A percentile compares a stretch with the other conserved stretches of the same genome.
These are phyloP conservation scores for Acarospora socialis DNA, from an alignment of 2,329 filamentous ascomycete species.

Conservation along the genomic window DNA sequence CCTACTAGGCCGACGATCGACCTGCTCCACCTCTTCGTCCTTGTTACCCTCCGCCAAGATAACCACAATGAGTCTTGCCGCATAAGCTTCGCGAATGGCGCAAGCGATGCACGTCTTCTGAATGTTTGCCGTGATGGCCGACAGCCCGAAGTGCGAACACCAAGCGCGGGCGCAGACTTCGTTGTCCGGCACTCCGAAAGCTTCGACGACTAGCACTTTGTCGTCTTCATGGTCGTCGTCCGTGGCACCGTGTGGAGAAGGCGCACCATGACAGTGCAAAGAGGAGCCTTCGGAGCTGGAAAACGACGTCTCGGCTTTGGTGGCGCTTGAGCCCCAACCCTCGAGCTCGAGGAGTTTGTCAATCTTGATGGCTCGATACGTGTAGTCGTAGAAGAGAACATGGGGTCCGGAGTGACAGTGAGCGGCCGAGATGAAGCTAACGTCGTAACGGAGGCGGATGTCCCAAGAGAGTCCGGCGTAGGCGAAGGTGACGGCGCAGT, in stretches of 20 bases:
- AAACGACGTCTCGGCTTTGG: background rate
- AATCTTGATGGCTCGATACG: conserved; percentile 42
- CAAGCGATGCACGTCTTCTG: conserved; percentile 59
- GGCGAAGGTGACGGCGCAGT: conserved; percentile 49
- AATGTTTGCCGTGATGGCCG: conserved; percentile 55
- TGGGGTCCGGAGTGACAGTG: conserved; percentile 51
- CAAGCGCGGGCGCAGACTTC: conserved; percentile 63
- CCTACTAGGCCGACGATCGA: conserved; percentile 5
- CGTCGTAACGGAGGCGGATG: conserved; percentile 47
- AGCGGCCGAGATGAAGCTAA: conserved; percentile 52
- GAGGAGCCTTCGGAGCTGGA: background rate
- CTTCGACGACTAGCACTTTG: conserved; percentile 58
- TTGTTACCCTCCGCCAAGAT: conserved; percentile 41
- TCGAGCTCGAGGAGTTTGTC: conserved; percentile 52
- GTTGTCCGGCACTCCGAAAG: conserved; percentile 59
- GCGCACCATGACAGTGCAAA: too few species aligned
- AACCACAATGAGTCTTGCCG: conserved; percentile 56
- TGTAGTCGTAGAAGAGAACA: conserved; percentile 59
- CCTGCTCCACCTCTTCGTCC: conserved; percentile 32
- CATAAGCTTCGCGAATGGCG: conserved; percentile 61
- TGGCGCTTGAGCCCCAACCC: conserved; percentile 43
- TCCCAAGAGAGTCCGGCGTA: conserved; percentile 49
- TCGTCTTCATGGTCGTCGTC: too few species aligned
- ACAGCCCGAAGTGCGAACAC: conserved; percentile 63
- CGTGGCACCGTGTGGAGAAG: too few species aligned